A percentile compares a stretch with the other conserved stretches of the same genome.
Conservation (phyloP, 352 stramenopile species). For the Phytophthora litchii region DNA sequence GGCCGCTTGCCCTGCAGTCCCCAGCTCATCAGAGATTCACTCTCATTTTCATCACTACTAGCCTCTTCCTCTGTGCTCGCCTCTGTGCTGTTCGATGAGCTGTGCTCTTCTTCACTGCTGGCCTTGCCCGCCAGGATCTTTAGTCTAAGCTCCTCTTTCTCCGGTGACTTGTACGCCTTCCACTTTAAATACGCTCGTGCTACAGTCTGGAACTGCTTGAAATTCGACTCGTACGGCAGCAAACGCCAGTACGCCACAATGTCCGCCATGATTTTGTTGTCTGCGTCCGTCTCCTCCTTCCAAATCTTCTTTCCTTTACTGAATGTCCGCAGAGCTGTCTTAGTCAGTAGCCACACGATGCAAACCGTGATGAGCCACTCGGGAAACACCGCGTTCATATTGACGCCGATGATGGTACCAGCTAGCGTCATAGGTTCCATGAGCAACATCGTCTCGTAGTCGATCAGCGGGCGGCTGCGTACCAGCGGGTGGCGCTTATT, state of each 20-base stretch:
- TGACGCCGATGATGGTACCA: constrained; percentile 86
- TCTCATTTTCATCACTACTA: constrained; percentile 57
- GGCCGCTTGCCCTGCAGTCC: constrained; percentile 45
- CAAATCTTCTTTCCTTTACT: constrained; percentile 73
- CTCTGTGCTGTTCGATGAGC: constrained; percentile 34
- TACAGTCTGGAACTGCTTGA: constrained; percentile 72
- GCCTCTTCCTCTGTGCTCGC: constrained; percentile 45
- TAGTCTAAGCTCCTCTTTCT: constrained; percentile 35
- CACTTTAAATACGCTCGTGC: constrained; percentile 77
- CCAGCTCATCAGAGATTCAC: constrained; percentile 58
- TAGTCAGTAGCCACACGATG: constrained; percentile 79
- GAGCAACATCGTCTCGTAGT: constrained; percentile 86
- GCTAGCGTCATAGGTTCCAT: constrained; percentile 89
- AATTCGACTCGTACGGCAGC: constrained; percentile 66
- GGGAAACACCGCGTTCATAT: constrained; percentile 84
- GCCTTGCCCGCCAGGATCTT: constrained; percentile 44
- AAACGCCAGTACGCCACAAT: constrained; percentile 75
- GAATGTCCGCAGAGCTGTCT: constrained; percentile 70
- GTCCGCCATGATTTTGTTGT: constrained; percentile 49
- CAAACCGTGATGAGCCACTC: constrained; percentile 85
- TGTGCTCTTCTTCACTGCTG: constrained; percentile 34
- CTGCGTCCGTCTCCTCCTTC: constrained; percentile 59
- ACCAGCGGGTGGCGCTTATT: constrained; percentile 69
- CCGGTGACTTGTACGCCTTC: constrained; percentile 62
- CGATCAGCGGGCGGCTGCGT: constrained; percentile 67